Conservation (phyloP, 306 rosid species). For the Adenanthera pavonina region DNA sequence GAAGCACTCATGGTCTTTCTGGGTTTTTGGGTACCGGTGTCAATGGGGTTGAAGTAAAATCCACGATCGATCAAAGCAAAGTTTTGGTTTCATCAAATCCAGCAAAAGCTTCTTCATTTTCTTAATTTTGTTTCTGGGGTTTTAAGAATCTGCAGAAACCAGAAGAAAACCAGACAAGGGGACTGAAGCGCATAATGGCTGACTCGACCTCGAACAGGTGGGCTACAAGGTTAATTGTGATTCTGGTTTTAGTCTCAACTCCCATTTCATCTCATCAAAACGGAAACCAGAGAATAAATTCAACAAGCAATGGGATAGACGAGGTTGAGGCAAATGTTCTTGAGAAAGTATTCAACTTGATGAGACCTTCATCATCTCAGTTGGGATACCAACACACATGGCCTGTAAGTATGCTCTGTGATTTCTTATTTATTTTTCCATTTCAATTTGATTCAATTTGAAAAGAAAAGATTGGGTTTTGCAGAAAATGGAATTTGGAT, state of each 20-base stretch:
- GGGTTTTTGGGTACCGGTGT: background rate
- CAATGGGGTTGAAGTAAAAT: background rate
- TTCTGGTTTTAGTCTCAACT: conserved; percentile 41
- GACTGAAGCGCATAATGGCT: background rate
- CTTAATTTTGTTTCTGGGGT: background rate
- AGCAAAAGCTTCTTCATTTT: background rate
- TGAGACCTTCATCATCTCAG: conserved; percentile 44
- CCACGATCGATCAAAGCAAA: background rate
- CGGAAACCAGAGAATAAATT: conserved; percentile 36
- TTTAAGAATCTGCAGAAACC: background rate
- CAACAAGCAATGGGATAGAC: background rate
- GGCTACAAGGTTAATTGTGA: conserved; percentile 44
- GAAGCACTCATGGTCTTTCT: background rate
- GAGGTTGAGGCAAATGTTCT: conserved; percentile 20
- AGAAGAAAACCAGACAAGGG: too few species aligned
- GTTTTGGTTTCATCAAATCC: background rate
- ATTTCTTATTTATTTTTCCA: background rate
- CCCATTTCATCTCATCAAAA: conserved; percentile 46
- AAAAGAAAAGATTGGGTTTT: background rate
- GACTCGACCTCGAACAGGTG: conserved; percentile 31
- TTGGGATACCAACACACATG: conserved; percentile 63
- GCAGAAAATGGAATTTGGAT: conserved; percentile 73
- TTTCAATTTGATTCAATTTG: too few species aligned
- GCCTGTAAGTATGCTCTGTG: conserved; percentile 63
- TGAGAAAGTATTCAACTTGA: conserved; percentile 49